Base-by-base conservation (phyloP, 1,139 yeast genomes). In the Pneumocystis canis region DNA sequence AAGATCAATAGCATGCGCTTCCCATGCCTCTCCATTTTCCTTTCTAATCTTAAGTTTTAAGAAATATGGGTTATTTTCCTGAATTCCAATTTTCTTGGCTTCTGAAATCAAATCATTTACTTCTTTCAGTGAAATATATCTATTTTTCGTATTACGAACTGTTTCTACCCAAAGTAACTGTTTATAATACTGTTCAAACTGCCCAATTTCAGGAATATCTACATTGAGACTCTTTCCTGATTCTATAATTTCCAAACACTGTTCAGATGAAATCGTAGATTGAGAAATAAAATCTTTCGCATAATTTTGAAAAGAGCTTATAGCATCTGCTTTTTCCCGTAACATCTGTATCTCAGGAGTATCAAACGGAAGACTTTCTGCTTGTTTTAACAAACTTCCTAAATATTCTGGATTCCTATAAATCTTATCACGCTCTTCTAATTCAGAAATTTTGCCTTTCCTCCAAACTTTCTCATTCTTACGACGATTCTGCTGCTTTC, bases 331-430 rank as follows among this genome's bases (percentile, higher is more conserved):
- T 62, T 84, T 78, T 66, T 81, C 85, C 11, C 79, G 66, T 7
- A 86, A 73, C 68, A 80, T 84, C n/a, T 80, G 84, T 64, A 83
- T 77, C 70, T 85, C 92, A 0, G 82, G 78, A 47, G 83, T 75
- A 2, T 78, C 72, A 64, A 85, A 81, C 31, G 80, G 79, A 62
- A 84, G 70, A 0, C 71, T 68, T 0, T 83, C 80, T 6, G 84
- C 80, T 61, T 76, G 77, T 11, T 75, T 76, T 6, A 84, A 71
- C 31, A 86, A 69, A 2, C 61, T 62, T 61, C 76, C 74, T 41
- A 79, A 69, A 28, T 69, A 68, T 5, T 68, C 69, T 2, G 72
- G 71, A 61, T 33, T 60, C 41, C 59, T 35, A 73, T 64, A 63
- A 75, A 62, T 70, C 64, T 62, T 66, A 61, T 64, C 67, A 31